phyloP scores from a whole-genome alignment of 345 rosid genomes.

The Turnera subulata region DNA sequence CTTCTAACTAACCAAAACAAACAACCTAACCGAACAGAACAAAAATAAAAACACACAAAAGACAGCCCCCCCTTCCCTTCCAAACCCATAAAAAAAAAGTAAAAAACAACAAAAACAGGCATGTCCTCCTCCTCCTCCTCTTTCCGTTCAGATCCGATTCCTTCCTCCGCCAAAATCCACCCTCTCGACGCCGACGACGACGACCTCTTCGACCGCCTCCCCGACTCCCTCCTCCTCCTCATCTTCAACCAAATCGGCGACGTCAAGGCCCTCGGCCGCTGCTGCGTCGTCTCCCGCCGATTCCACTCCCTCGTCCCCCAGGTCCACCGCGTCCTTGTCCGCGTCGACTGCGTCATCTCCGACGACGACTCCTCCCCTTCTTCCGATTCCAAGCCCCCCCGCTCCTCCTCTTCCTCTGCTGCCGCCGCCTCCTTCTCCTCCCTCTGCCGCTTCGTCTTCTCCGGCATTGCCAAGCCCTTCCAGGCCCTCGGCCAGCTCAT shows the following conservation, averaged over 20 bases:
- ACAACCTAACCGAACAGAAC: not conserved
- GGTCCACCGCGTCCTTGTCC: slow-evolving; percentile 81
- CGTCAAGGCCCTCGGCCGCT: slow-evolving; percentile 87
- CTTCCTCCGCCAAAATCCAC: slow-evolving; percentile 40
- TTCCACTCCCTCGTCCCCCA: slow-evolving; percentile 73
- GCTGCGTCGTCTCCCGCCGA: slow-evolving; percentile 77
- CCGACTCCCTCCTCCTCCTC: slow-evolving; percentile 68
- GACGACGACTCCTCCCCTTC: slow-evolving; percentile 59
- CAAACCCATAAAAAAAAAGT: not conserved
- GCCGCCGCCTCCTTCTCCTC: slow-evolving; percentile 31
- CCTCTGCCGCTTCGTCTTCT: slow-evolving; percentile 52
- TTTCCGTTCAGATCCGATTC: slow-evolving; percentile 48
- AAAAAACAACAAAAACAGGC: not conserved
- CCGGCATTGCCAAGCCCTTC: slow-evolving; percentile 70
- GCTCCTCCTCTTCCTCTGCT: slow-evolving; percentile 22
- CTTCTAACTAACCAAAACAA: not conserved
- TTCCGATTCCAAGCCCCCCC: slow-evolving; percentile 48
- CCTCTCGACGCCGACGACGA: not conserved
- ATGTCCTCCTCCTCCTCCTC: slow-evolving; percentile 4
- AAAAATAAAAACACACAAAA: not conserved
- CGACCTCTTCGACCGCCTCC: slow-evolving; percentile 90
- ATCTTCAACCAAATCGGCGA: slow-evolving; percentile 85
- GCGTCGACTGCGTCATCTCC: slow-evolving; percentile 90
- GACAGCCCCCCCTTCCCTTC: not conserved
- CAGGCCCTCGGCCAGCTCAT: slow-evolving; percentile 66